Percentiles rank a stretch among this genome's conserved stretches.
These are phyloP conservation scores for Hordeum marinum DNA, from an alignment of 176 grass and related monocot species.

Conservation along the genomic window DNA sequence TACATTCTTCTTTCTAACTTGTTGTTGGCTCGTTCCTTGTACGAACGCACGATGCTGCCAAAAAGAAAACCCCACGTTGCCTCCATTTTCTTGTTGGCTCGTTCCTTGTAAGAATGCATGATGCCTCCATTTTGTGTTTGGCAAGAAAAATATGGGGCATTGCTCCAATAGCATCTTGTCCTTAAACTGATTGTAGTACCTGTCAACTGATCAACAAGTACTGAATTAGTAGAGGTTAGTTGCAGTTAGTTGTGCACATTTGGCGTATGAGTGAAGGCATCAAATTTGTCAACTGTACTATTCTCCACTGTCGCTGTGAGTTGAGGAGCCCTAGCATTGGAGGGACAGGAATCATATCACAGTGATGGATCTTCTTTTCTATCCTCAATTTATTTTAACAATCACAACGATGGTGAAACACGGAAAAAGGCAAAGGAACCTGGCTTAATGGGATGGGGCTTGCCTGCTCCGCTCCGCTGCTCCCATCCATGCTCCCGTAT, in stretches of 20 bases:
- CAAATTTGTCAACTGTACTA: not conserved
- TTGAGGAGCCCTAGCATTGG: not conserved
- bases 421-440: not conserved
- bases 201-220: not conserved
- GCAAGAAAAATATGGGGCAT: too few species aligned
- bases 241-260: not conserved
- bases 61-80: too few species aligned
- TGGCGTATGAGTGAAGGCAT: not conserved
- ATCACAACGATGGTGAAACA: not conserved
- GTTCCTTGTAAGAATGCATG: too few species aligned
- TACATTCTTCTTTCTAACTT: not conserved
- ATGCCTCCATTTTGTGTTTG: too few species aligned
- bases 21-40: not conserved
- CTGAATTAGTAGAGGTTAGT: not conserved
- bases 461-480: too few species aligned
- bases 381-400: too few species aligned
- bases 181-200: too few species aligned
- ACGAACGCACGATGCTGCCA: not conserved
- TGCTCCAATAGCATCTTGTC: too few species aligned
- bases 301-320: not conserved
- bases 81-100: too few species aligned
- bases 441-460: too few species aligned
- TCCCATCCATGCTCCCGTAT: too few species aligned
- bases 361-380: not conserved
- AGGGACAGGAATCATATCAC: not conserved